These are phyloP conservation scores for Paramecium sonneborni DNA, from an alignment of 73 alveolate genomes.

Conservation along the genomic window DNA sequence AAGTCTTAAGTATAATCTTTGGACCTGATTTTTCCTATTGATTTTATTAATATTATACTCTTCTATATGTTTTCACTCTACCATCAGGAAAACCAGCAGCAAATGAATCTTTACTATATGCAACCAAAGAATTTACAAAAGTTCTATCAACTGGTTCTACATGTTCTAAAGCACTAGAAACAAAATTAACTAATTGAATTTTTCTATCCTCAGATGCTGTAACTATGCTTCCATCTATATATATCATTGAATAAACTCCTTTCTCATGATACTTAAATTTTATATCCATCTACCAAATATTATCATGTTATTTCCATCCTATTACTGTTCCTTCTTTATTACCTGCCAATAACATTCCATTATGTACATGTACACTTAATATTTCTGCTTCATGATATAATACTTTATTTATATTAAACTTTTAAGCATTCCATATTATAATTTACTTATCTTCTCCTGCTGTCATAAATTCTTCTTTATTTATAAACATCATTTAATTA, in stretches of 20 bases:
- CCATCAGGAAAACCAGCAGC: constrained; percentile 47
- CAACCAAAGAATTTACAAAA: not conserved
- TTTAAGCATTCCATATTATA: constrained; percentile 13
- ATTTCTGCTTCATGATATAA: constrained; percentile 44
- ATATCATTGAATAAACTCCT: not conserved
- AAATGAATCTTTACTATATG: not conserved
- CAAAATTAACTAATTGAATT: not conserved
- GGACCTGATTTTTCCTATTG: not conserved
- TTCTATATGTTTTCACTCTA: constrained; percentile 1
- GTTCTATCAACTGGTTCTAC: constrained; percentile 32
- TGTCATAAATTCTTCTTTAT: constrained; percentile 26
- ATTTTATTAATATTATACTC: not conserved
- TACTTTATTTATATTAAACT: not conserved
- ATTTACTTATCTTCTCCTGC: constrained; percentile 47
- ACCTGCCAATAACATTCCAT: constrained; percentile 25
- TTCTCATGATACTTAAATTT: constrained; percentile 29
- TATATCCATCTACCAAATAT: not conserved
- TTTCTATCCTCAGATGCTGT: constrained; percentile 55
- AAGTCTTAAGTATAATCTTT: not conserved
- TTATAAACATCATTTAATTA: not conserved
- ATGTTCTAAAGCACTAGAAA: not conserved
- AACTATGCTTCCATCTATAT: constrained; percentile 18
- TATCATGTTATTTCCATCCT: constrained; percentile 36
- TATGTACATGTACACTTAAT: not conserved
- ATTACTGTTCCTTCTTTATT: constrained; percentile 18